These are phyloP conservation scores for Russula virescens DNA, from an alignment of 768 basidiomycete genomes.

Conservation along the genomic window DNA sequence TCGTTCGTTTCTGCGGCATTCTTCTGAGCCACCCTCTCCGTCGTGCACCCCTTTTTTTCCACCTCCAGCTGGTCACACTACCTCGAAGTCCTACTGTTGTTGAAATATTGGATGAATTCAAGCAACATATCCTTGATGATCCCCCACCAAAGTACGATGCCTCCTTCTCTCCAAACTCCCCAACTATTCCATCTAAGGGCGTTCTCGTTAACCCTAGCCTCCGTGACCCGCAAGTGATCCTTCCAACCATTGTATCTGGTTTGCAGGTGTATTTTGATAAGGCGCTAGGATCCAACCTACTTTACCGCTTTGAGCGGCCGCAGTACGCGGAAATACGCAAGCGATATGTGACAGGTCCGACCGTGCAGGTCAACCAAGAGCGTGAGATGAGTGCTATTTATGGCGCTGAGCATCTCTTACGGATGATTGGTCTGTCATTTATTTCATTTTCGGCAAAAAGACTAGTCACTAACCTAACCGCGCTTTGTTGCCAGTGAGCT, in stretches of 20 bases:
- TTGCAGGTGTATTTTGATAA: constrained; percentile 91
- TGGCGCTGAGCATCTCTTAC: constrained; percentile 88
- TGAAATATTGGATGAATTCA: constrained; percentile 73
- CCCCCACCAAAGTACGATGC: constrained; percentile 37
- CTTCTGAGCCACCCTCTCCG: not conserved
- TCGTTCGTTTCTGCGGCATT: not conserved
- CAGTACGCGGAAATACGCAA: constrained; percentile 83
- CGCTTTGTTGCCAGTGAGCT: constrained; percentile 53
- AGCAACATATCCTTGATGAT: constrained; percentile 50
- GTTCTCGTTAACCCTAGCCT: constrained; percentile 37
- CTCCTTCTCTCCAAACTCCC: not conserved
- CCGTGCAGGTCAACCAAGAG: constrained; percentile 61
- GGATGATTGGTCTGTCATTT: constrained; percentile 73
- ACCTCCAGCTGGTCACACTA: constrained; percentile 69
- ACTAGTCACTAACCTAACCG: constrained; percentile 6
- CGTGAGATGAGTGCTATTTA: constrained; percentile 88
- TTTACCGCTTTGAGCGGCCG: constrained; percentile 93
- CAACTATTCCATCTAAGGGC: not conserved
- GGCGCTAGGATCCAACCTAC: constrained; percentile 78
- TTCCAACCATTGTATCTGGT: constrained; percentile 80
- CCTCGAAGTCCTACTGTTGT: constrained; percentile 76
- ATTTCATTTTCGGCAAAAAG: not conserved
- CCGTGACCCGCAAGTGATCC: constrained; percentile 61
- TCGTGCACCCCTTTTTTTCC: not conserved
- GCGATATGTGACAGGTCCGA: constrained; percentile 64